Evolutionary conservation across 805 yeast species (phyloP).

Genomic region (Pichia ethanolica): DNA sequence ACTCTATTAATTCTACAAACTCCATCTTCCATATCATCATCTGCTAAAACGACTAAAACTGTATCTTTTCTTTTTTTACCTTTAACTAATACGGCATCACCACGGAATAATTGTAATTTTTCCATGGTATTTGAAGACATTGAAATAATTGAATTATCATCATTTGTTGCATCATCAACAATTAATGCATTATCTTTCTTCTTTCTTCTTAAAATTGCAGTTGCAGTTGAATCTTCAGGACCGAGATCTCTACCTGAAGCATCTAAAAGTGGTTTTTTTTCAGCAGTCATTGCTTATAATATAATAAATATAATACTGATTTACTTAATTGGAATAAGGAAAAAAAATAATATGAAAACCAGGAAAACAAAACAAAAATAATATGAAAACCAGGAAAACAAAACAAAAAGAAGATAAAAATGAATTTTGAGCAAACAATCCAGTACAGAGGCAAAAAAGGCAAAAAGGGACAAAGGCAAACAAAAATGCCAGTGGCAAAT

Average conservation of each 20-base stretch:
- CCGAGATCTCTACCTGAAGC: constrained; percentile 30
- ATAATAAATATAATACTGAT: not conserved
- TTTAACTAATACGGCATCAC: constrained; percentile 94
- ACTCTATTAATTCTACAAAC: constrained; percentile 91
- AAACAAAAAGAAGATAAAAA: not conserved
- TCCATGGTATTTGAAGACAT: constrained; percentile 96
- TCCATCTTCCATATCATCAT: constrained; percentile 95
- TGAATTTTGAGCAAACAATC: no score
- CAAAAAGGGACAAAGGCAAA: no score
- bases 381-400: no score
- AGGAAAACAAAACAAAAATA: not conserved
- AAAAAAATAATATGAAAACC: not conserved
- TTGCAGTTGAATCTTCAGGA: constrained; percentile 59
- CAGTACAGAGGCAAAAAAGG: constrained; percentile 1
- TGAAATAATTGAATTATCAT: constrained; percentile 94
- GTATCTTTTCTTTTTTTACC: constrained; percentile 98
- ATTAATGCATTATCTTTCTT: constrained; percentile 92
- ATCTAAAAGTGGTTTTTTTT: constrained; percentile 32
- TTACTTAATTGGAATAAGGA: not conserved
- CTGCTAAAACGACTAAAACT: constrained; percentile 89
- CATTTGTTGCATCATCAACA: constrained; percentile 95
- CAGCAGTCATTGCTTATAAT: constrained; percentile 6
- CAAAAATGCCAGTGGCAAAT: no score
- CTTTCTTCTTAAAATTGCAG: constrained; percentile 94
- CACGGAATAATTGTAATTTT: constrained; percentile 86